Conservation (phyloP, 2,329 filamentous ascomycete genomes). For the Anisogramma anomala region DNA sequence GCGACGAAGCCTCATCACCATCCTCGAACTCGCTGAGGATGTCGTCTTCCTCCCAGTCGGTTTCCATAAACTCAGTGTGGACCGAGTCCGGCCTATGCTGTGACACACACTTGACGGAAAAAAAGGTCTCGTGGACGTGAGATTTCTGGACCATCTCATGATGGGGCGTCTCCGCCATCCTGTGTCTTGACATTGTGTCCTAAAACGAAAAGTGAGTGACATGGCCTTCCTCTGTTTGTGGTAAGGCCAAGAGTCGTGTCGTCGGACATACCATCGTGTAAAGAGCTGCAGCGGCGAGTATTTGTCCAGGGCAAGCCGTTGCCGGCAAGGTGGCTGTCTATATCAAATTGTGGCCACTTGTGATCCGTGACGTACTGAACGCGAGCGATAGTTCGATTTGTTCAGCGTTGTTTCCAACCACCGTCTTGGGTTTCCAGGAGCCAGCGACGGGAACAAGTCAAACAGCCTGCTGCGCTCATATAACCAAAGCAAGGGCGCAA, state of each 20-base stretch:
- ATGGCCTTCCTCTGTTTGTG: not conserved
- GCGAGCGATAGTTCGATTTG: too few species aligned
- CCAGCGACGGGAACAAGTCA: conserved; percentile 20
- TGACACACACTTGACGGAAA: conserved; percentile 42
- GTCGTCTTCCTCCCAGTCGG: conserved; percentile 59
- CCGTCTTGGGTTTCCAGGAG: conserved; percentile 11
- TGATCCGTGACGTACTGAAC: too few species aligned
- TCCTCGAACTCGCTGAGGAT: conserved; percentile 49
- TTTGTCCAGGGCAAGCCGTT: conserved; percentile 22
- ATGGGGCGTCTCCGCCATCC: conserved; percentile 28
- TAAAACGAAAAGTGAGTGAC: conserved; percentile 15
- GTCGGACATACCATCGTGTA: conserved; percentile 24
- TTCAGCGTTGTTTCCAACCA: conserved; percentile 8
- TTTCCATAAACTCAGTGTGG: conserved; percentile 68
- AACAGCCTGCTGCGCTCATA: conserved; percentile 22
- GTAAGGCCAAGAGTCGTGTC: not conserved
- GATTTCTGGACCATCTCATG: conserved; percentile 43
- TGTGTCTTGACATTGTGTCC: conserved; percentile 25
- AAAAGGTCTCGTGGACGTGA: conserved; percentile 45
- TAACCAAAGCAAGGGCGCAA: conserved; percentile 28
- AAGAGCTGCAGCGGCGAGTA: conserved; percentile 1
- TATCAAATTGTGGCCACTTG: conserved; percentile 9
- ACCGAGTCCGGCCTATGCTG: conserved; percentile 53
- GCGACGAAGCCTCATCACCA: conserved; percentile 46
- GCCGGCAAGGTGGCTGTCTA: conserved; percentile 26